Conservation (phyloP, 805 yeast genomes). For the Maudiozyma turicensis region DNA sequence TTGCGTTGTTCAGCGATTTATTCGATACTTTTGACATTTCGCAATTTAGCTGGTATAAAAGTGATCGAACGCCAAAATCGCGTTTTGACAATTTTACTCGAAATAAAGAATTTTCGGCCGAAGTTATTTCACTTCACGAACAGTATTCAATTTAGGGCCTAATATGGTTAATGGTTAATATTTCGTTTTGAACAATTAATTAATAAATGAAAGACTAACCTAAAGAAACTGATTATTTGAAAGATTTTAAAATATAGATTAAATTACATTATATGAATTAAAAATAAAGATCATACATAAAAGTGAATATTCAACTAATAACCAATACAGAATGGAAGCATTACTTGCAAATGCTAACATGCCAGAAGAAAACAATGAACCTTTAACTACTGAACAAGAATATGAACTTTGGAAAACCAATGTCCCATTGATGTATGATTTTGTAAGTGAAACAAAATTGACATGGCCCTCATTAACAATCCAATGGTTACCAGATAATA, state of each 20-base stretch:
- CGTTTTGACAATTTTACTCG: not conserved
- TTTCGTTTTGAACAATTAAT: no score
- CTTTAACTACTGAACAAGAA: constrained; percentile 38
- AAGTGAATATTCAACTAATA: no score
- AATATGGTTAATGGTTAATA: no score
- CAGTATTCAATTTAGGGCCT: no score
- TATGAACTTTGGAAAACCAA: constrained; percentile 74
- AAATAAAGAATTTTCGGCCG: not conserved
- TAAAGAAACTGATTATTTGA: no score
- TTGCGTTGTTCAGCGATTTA: no score
- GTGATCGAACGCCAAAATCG: not conserved
- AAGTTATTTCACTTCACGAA: not conserved
- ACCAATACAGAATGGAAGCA: not conserved
- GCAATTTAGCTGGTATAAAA: not conserved
- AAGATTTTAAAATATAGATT: no score
- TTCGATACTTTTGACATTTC: not conserved
- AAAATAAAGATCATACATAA: no score
- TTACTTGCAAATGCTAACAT: not conserved
- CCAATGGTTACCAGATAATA: constrained; percentile 55
- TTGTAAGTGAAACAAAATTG: constrained; percentile 68
- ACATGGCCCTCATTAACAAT: constrained; percentile 77
- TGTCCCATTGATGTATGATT: constrained; percentile 74
- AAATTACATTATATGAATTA: no score
- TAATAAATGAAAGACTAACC: no score
- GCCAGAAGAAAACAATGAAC: constrained; percentile 1